A percentile compares a stretch with the other conserved stretches of the same genome.
Evolutionary conservation across 1,284 basidiomycete species (phyloP).

Genomic region (Ceratorhiza oryzae-sativae): DNA sequence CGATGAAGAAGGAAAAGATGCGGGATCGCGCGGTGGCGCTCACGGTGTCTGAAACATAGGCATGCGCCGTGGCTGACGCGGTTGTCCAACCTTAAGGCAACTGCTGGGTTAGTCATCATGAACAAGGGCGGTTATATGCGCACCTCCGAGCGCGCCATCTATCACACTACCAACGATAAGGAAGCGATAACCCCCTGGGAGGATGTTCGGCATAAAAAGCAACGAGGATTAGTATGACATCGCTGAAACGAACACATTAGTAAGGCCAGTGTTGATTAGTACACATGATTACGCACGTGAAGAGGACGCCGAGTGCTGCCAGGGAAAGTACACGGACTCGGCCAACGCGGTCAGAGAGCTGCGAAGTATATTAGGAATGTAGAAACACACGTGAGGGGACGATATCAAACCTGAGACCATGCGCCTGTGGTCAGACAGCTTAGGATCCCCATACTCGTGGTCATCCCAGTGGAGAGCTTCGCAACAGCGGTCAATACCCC

Average conservation of each 20-base stretch:
- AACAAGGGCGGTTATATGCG: slow-evolving; percentile 45
- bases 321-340: slow-evolving; percentile 71
- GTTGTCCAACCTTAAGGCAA: slow-evolving; percentile 58
- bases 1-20: slow-evolving; percentile 67
- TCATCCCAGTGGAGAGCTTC: slow-evolving; percentile 36
- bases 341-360: slow-evolving; percentile 83
- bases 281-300: slow-evolving; percentile 53
- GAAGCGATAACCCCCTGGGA: slow-evolving; percentile 85
- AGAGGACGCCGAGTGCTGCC: slow-evolving; percentile 67
- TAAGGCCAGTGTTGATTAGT: background rate
- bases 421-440: slow-evolving; percentile 44
- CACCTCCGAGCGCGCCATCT: slow-evolving; percentile 82
- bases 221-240: slow-evolving; percentile 72
- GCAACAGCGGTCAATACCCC: slow-evolving; percentile 38
- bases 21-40: slow-evolving; percentile 63
- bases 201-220: slow-evolving; percentile 60
- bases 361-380: slow-evolving; percentile 8
- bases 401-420: slow-evolving; percentile 60
- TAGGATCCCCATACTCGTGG: slow-evolving; percentile 40
- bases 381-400: background rate
- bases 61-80: slow-evolving; percentile 61
- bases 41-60: slow-evolving; percentile 69
- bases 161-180: slow-evolving; percentile 74
- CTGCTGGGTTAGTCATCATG: background rate
- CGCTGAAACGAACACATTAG: slow-evolving; percentile 50